Evolutionary conservation across 169 alveolate genomes (phyloP).

Genomic region (Toxoplasma gondii): DNA sequence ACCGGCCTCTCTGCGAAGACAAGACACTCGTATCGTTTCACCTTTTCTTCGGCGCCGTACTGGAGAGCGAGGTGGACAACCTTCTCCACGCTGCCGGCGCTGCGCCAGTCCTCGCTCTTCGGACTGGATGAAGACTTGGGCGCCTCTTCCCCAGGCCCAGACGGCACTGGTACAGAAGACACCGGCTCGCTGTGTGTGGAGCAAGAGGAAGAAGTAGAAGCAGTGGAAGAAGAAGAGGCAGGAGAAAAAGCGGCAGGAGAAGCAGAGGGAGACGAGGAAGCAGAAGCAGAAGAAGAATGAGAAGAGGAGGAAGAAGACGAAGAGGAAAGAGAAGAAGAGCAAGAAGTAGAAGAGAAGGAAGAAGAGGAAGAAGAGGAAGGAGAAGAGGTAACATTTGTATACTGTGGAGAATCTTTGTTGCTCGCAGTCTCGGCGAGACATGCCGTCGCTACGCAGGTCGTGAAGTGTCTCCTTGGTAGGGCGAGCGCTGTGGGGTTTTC

Average conservation of each 20-base stretch:
- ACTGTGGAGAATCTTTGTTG: not conserved
- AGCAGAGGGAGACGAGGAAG: not conserved
- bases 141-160: too few species aligned
- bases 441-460: not conserved
- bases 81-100: not conserved
- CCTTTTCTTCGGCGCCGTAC: conserved; percentile 56
- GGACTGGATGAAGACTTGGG: too few species aligned
- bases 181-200: not conserved
- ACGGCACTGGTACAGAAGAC: too few species aligned
- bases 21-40: conserved; percentile 36
- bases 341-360: not conserved
- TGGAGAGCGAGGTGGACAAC: conserved; percentile 41
- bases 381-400: not conserved
- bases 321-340: not conserved
- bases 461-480: too few species aligned
- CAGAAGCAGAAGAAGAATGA: not conserved
- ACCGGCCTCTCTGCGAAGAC: conserved; percentile 7
- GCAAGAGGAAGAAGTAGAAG: not conserved
- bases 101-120: not conserved
- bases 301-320: not conserved
- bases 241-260: not conserved
- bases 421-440: not conserved
- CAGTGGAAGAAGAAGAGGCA: not conserved
- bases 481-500: not conserved
- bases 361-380: not conserved